A percentile compares a stretch with the other conserved stretches of the same genome.
Evolutionary conservation across 169 alveolate genomes (phyloP).

Genomic region (Eimeria mitis): DNA sequence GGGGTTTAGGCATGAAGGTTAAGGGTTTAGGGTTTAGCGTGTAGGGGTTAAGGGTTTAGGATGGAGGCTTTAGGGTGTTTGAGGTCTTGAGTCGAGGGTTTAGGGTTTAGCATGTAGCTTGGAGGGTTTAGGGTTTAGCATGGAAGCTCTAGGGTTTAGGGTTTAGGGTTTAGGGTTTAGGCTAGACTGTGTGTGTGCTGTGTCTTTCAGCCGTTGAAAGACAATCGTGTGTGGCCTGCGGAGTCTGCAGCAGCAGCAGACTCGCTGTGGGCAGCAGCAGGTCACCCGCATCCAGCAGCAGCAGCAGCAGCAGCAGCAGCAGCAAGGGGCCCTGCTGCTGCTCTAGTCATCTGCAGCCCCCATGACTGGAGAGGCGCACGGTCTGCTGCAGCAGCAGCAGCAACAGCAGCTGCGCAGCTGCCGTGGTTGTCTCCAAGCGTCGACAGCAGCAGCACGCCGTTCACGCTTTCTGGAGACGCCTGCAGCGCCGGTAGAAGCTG

Average conservation of each 20-base stretch:
- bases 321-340: background rate
- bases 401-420: slow-evolving; percentile 25
- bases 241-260: slow-evolving; percentile 14
- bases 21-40: background rate
- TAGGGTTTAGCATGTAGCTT: background rate
- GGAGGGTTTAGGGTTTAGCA: background rate
- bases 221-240: slow-evolving; percentile 3
- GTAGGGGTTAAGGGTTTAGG: slow-evolving; percentile 22
- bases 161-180: slow-evolving; percentile 1
- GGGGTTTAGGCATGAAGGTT: no score
- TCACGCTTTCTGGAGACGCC: background rate
- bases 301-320: slow-evolving; percentile 21
- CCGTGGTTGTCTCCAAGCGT: background rate
- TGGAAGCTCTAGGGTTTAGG: slow-evolving; percentile 25
- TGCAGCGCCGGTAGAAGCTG: background rate
- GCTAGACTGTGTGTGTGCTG: background rate
- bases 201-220: background rate
- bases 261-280: background rate
- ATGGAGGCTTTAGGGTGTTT: background rate
- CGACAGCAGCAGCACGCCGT: background rate
- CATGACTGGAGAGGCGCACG: slow-evolving; percentile 29
- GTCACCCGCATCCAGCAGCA: background rate
- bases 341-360: slow-evolving; percentile 1
- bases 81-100: slow-evolving; percentile 9
- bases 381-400: slow-evolving; percentile 8